Evolutionary conservation across 2,329 filamentous ascomycete genomes (phyloP), one percentile per base, ranked within the genome.

Genomic region (Thyridium curvatum): DNA sequence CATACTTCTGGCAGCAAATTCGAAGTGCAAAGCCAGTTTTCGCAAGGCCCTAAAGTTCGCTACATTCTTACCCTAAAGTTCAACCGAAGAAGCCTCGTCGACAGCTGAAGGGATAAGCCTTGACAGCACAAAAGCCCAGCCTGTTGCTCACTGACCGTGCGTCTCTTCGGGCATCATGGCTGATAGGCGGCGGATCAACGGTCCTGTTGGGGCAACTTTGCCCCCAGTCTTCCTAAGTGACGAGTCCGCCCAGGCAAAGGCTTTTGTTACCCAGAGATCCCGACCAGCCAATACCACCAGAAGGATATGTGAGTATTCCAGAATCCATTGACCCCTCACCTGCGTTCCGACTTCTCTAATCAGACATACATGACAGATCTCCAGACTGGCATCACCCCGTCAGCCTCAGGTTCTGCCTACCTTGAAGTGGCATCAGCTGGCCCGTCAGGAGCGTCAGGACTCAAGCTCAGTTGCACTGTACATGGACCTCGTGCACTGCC

Each of bases 381-480:
- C 33, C 89, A 93, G 60, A 96, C 91, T 8, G 89, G 89, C 17
- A 77, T 97, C 4, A 90, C 93, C 1, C 91, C 93, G 14, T 94
- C 91, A 12, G 93, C 93, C 12, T 93, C 88, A 35, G 93, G 93
- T 12, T 96, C 90, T 14, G 88, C 93, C 39, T 98, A 91, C 59
- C 71, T 91, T 39, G 87, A 85, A 55, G 65, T 83, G 35, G 75
- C 76, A 51, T 52, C 66, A 62, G 48, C 70, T 65, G 40, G 64
- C 60, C 55, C 52, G 26, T 44, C 48, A 7, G 55, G 56, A 8
- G 50, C 49, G 9, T 61, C 59, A 10, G 86, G 86, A 37, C 75
- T 97, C 55, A 98, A 98, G 62, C 79, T 98, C 44, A 86, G 84
- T 46, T 95, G 90, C 60, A 90, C 88, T 10, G 87, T 97, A 39